These are phyloP conservation scores for Astrothelium macrocarpum DNA, from an alignment of 495 filamentous ascomycete species.

Conservation along the genomic window DNA sequence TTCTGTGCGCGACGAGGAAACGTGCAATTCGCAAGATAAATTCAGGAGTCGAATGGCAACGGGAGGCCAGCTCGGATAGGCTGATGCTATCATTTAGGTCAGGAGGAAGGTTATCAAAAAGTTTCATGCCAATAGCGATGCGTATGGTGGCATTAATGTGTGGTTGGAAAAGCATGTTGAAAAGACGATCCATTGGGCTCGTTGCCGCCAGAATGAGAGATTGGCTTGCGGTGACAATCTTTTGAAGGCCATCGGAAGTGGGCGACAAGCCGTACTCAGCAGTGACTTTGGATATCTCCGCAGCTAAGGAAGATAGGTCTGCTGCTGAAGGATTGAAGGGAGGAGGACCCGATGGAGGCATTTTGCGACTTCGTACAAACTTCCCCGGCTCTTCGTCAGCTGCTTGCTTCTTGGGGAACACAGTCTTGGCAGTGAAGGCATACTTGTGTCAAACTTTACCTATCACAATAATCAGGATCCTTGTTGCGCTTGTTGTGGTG, in stretches of 20 bases:
- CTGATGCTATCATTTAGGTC: too few species aligned
- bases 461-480: too few species aligned
- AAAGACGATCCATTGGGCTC: conserved; percentile 1
- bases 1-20: neutral
- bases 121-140: conserved; percentile 7
- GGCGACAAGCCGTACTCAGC: neutral
- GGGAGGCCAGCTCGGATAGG: neutral
- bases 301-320: neutral
- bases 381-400: neutral
- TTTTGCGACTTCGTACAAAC: neutral
- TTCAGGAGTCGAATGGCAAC: neutral
- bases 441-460: too few species aligned
- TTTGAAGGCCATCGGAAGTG: neutral
- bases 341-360: neutral
- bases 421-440: too few species aligned
- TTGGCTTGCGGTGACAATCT: neutral
- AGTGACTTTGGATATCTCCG: neutral
- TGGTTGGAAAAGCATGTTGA: conserved; percentile 2
- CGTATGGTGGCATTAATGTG: conserved; percentile 7
- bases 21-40: conserved; percentile 15
- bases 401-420: too few species aligned
- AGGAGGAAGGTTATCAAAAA: conserved; percentile 8
- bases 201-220: conserved; percentile 2
- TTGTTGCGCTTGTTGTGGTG: too few species aligned
- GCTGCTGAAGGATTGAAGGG: conserved; percentile 4